phyloP scores from a whole-genome alignment of 1,139 yeast genomes.

The Pichia sp. region DNA sequence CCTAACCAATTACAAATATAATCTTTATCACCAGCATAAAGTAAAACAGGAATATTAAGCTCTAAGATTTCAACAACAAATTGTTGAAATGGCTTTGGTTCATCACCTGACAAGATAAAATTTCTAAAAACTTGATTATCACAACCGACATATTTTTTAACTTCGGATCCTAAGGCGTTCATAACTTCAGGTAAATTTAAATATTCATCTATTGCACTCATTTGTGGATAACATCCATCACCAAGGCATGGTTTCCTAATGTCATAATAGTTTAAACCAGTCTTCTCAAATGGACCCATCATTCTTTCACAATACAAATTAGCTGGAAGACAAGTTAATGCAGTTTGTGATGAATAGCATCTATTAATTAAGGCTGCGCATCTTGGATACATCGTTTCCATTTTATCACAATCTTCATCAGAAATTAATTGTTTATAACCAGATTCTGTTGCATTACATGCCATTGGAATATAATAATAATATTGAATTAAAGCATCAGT shows the following conservation, averaged over 20 bases:
- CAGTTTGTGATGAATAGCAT: slow-evolving; percentile 47
- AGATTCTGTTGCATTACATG: slow-evolving; percentile 39
- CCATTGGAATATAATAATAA: slow-evolving; percentile 72
- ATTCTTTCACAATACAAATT: slow-evolving; percentile 40
- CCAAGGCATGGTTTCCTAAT: slow-evolving; percentile 51
- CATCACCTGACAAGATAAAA: slow-evolving; percentile 57
- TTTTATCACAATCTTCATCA: slow-evolving; percentile 53
- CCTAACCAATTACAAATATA: slow-evolving; percentile 91
- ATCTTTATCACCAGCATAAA: slow-evolving; percentile 86
- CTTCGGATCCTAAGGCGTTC: slow-evolving; percentile 55
- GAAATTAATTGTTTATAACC: slow-evolving; percentile 63
- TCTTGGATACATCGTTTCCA: slow-evolving; percentile 48
- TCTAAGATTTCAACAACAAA: slow-evolving; percentile 55
- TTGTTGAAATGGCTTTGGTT: slow-evolving; percentile 58
- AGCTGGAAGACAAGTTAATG: slow-evolving; percentile 51
- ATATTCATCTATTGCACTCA: slow-evolving; percentile 50
- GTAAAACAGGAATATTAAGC: slow-evolving; percentile 62
- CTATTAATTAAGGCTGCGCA: slow-evolving; percentile 46
- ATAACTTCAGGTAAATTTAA: slow-evolving; percentile 56
- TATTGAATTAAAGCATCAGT: slow-evolving; percentile 71
- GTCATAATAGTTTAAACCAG: slow-evolving; percentile 67
- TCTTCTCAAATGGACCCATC: slow-evolving; percentile 46
- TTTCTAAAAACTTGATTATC: slow-evolving; percentile 48
- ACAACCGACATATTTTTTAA: slow-evolving; percentile 51
- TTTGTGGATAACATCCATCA: slow-evolving; percentile 52